phyloP scores from a whole-genome alignment of 139 green algal species.

The Astrephomene gubernaculifera region DNA sequence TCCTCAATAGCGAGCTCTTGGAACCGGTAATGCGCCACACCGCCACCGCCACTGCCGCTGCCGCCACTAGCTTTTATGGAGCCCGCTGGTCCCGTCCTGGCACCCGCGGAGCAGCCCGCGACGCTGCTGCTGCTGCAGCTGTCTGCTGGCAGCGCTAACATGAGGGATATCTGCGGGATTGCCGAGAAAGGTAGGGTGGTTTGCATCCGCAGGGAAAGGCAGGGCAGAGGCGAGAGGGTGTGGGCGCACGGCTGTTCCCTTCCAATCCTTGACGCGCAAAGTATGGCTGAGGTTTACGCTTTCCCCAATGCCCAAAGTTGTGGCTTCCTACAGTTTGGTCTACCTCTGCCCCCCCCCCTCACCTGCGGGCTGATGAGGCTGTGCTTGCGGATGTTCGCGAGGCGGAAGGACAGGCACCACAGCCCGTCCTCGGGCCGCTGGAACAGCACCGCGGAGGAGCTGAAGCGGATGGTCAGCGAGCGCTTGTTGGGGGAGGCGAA shows the following conservation, averaged over 20 bases:
- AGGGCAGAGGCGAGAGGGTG: too few species aligned
- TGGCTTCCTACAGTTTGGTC: too few species aligned
- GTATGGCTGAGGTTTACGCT: too few species aligned
- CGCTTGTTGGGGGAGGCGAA: slow-evolving; percentile 66
- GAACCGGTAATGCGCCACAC: slow-evolving; percentile 41
- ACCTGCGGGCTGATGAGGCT: slow-evolving; percentile 55
- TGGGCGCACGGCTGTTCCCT: too few species aligned
- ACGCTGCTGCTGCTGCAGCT: too few species aligned
- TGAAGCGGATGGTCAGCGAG: slow-evolving; percentile 72
- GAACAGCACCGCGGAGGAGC: slow-evolving; percentile 47
- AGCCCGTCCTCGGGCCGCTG: slow-evolving; percentile 53
- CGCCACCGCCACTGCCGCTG: neutral
- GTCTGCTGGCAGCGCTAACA: slow-evolving; percentile 43
- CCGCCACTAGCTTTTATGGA: neutral
- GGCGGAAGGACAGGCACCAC: slow-evolving; percentile 66
- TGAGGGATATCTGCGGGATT: slow-evolving; percentile 32
- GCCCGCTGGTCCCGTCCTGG: neutral
- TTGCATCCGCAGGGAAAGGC: too few species aligned
- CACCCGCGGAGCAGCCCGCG: neutral
- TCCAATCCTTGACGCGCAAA: too few species aligned
- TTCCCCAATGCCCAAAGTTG: too few species aligned
- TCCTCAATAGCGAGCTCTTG: slow-evolving; percentile 48
- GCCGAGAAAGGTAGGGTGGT: too few species aligned
- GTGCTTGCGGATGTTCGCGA: slow-evolving; percentile 78
- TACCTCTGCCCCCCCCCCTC: neutral